Evolutionary conservation across 768 basidiomycete species (phyloP), one percentile per base, ranked within the genome.

Genomic region (Naganishia friedmannii): DNA sequence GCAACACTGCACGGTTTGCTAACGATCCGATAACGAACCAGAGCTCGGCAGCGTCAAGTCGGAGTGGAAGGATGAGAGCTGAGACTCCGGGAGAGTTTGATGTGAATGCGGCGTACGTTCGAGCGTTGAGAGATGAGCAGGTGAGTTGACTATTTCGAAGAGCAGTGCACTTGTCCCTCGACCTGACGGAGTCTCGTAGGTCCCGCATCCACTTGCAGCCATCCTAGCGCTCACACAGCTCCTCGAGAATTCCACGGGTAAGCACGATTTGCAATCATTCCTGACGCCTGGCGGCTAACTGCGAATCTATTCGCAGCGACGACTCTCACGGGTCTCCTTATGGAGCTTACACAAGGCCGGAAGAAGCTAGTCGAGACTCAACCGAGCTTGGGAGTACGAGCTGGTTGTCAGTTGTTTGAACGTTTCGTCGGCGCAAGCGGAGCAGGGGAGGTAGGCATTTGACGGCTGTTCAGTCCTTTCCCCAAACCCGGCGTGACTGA

Each of bases 321-420:
- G 12, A 81, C 80, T 3, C 69, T 77, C 19, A 74, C 77, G 17
- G 78, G 78, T 51, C 76, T 81, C 12, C 74, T 76, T 2, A 67
- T 89, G 74, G 95, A 99, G 80, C 88, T 98, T 32, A 88, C 91
- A 28, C 86, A 89, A 72, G 92, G 88, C 29, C 86, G 96, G 70
- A 87, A 91, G 69, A 86, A 89, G 15, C 75, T 80, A 7, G 73
- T 77, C 23, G 74, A 75, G n/a, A 79, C 78, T 12, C 79, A 79
- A 45, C 65, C 78, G 4, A 76, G 75, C 58, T 71, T 81, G 42
- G 81, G 81, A 46, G 79, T 80, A 2, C 70, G 77, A 73, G 80
- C 81, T n/a, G 81, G 81, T 1, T 80, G 78, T 73, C 76, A 80
- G 65, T 70, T 82, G 28, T 81, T 80, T 75, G 81, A 80, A 42